These are phyloP conservation scores for Candida sp. DNA, from an alignment of 1,139 yeast genomes.

Conservation along the genomic window DNA sequence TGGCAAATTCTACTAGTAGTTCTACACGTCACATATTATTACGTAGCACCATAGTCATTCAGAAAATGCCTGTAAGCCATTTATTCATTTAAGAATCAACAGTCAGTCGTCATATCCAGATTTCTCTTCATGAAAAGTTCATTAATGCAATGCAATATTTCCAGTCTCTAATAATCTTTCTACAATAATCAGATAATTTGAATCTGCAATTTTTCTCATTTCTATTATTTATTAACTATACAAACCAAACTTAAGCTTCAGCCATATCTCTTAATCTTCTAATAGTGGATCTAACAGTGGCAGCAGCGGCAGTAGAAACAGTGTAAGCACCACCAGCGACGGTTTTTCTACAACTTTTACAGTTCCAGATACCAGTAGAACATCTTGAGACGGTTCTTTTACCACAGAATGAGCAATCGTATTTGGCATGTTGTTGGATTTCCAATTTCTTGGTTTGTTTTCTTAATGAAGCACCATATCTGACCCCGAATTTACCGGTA, in stretches of 20 bases:
- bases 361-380: slow-evolving; percentile 99
- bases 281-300: slow-evolving; percentile 99
- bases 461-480: slow-evolving; percentile 99
- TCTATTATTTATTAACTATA: slow-evolving; percentile 7
- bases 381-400: slow-evolving; percentile 98
- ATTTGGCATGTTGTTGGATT: slow-evolving; percentile 98
- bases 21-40: too few species aligned
- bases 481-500: slow-evolving; percentile 99
- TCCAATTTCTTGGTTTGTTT: slow-evolving; percentile 99
- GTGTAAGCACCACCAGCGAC: slow-evolving; percentile 99
- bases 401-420: slow-evolving; percentile 99
- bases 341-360: slow-evolving; percentile 92
- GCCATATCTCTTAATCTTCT: slow-evolving; percentile 99
- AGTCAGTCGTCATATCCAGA: too few species aligned
- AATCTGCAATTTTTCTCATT: slow-evolving; percentile 2
- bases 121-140: too few species aligned
- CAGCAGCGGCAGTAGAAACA: slow-evolving; percentile 99
- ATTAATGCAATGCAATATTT: too few species aligned
- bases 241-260: slow-evolving; percentile 71
- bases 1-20: too few species aligned
- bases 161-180: too few species aligned
- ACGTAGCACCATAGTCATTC: too few species aligned
- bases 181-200: too few species aligned
- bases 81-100: too few species aligned
- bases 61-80: too few species aligned